Evolutionary conservation across 495 filamentous ascomycete genomes (phyloP).

Genomic region (Xylona heveae): DNA sequence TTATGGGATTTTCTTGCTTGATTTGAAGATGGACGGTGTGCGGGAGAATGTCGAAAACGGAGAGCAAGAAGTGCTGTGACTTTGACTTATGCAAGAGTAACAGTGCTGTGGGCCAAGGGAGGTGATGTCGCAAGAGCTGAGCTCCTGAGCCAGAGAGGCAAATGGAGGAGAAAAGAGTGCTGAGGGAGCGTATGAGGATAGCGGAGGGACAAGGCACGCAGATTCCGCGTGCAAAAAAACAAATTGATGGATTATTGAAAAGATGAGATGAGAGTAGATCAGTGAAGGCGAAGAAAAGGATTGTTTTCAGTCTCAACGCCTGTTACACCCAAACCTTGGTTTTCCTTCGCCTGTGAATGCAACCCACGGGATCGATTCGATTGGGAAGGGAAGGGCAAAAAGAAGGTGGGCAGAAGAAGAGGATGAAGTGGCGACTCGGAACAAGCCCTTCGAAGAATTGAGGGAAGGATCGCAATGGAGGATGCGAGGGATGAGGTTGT

Average conservation of each 20-base stretch:
- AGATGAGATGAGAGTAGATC: neutral
- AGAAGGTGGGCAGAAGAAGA: neutral
- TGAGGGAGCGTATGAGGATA: neutral
- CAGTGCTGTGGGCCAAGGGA: neutral
- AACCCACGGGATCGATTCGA: neutral
- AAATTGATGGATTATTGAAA: neutral
- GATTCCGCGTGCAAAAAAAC: neutral
- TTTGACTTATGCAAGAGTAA: neutral
- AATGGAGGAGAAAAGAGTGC: conserved; percentile 1
- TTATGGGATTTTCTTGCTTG: neutral
- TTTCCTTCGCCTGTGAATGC: too few species aligned
- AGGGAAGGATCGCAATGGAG: too few species aligned
- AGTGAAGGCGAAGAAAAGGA: neutral
- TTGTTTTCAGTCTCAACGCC: neutral
- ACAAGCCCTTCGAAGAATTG: too few species aligned
- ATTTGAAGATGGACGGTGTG: neutral
- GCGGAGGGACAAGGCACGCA: neutral
- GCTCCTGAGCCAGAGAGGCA: neutral
- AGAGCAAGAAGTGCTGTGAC: neutral
- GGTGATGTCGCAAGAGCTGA: neutral
- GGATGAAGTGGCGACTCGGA: too few species aligned
- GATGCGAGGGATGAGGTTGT: too few species aligned
- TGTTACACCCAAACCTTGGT: neutral
- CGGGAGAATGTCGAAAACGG: neutral
- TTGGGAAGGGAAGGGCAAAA: neutral